Evolutionary conservation across 2,329 filamentous ascomycete genomes (phyloP).

Genomic region (Trichoderma atrobrunneum): DNA sequence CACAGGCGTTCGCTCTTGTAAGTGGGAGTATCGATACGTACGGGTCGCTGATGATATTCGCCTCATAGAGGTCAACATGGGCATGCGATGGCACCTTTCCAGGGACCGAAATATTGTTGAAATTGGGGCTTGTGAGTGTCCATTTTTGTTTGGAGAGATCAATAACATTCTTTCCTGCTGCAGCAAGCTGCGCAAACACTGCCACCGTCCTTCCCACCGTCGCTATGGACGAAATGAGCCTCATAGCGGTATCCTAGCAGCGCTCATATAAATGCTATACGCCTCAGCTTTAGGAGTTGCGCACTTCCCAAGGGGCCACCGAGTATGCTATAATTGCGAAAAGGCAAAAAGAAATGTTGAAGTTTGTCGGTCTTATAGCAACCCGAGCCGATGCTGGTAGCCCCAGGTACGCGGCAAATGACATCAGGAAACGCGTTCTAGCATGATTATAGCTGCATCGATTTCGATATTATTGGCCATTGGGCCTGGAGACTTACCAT

Average conservation of each 20-base stretch:
- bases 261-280: background rate
- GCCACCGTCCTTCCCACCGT: background rate
- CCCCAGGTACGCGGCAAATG: background rate
- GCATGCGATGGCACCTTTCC: slow-evolving; percentile 7
- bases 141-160: background rate
- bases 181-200: background rate
- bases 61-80: slow-evolving; percentile 5
- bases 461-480: background rate
- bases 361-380: background rate
- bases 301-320: too few relatives aligned
- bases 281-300: background rate
- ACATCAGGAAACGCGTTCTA: background rate
- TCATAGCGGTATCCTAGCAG: background rate
- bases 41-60: background rate
- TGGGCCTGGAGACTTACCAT: background rate
- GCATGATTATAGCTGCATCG: background rate
- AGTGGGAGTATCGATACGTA: background rate
- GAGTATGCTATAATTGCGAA: background rate
- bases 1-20: background rate
- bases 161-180: background rate
- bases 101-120: background rate
- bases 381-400: background rate
- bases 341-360: background rate
- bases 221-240: background rate
- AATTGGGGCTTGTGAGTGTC: slow-evolving; percentile 2